Base-by-base conservation (phyloP, 176 grass and related monocot species). In the Ensete ventricosum region DNA sequence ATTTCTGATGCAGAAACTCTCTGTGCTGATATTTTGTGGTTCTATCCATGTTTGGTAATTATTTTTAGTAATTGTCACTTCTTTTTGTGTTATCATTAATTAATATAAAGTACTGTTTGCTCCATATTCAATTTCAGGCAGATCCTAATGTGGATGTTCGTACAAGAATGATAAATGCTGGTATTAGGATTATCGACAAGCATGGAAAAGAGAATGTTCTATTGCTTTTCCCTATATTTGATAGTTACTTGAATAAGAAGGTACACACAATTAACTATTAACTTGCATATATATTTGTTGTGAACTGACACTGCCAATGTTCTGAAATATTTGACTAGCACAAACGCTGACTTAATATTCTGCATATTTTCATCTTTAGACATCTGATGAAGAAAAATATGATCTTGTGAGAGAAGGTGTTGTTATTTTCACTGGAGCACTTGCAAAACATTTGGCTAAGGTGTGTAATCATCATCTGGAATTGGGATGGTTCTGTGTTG, bases 241-340 rank as follows among this genome's bases (percentile, higher is more conserved):
- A 98, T 69, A 98, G 90, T 82, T 98, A 93, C 73, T 91, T 98
- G 82, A 98, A 98, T 81, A 98, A 98, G 87, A 98, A 68, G 88
- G 94, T 82, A 85, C 63, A 57, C 63, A 70, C 24, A 54, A 81
- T 66, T 67, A 43, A 53, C 63, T 24, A 75, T 13, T 71, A 22
- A 71, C 14, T 67, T 24, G 11, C 9, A 55, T 76, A 71, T 69
- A 16, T 34, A 25, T 73, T 74, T 17, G 8, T 51, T 10, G 14
- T 71, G 48, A 71, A 19, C 19, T 21, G 48, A 52, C 34, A 23
- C 1, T 20, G 14, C 16, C 8, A 19, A 16, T n/a, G 11, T 48
- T n/a, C 19, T n/a, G n/a, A 17, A 17, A 14, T 62, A 17, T 14
- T 62, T 62, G 14, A 14, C 10, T 62, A 23, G 8, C 24, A 77